These are phyloP conservation scores for Talaromyces sp. DNA, from an alignment of 2,329 filamentous ascomycete species.

Conservation along the genomic window DNA sequence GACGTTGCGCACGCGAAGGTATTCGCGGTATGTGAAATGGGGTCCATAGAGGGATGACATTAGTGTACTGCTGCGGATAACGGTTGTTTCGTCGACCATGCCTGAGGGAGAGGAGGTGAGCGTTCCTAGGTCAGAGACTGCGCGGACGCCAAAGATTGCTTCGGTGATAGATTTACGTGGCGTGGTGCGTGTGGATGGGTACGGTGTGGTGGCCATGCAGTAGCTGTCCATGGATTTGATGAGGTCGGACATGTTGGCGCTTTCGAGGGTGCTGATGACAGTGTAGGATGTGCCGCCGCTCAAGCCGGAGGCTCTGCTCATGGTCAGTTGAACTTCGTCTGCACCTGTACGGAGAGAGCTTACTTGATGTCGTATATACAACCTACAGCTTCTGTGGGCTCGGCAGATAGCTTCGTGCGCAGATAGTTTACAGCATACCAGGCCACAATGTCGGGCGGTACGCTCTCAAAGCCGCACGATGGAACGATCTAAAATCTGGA, in stretches of 20 bases:
- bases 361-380: constrained; percentile 54
- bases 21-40: constrained; percentile 57
- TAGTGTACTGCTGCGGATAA: constrained; percentile 59
- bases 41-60: constrained; percentile 56
- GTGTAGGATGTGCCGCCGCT: constrained; percentile 65
- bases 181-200: constrained; percentile 33
- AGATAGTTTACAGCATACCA: constrained; percentile 53
- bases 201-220: constrained; percentile 47
- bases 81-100: constrained; percentile 53
- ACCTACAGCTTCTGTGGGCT: constrained; percentile 51
- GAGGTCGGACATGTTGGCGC: constrained; percentile 45
- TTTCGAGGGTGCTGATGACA: constrained; percentile 54
- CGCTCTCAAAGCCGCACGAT: constrained; percentile 59
- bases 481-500: constrained; percentile 49
- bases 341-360: neutral
- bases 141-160: constrained; percentile 49
- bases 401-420: constrained; percentile 49
- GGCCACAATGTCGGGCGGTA: constrained; percentile 55
- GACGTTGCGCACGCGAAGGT: constrained; percentile 50
- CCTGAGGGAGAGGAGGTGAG: constrained; percentile 54
- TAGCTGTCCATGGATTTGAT: constrained; percentile 49
- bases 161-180: constrained; percentile 30
- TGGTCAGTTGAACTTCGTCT: no score
- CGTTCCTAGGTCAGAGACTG: constrained; percentile 55
- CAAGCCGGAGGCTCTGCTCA: constrained; percentile 38